A percentile compares a stretch with the other conserved stretches of the same genome.
Evolutionary conservation across 176 grass and related monocot genomes (phyloP).

Genomic region (Tillandsia leiboldiana): DNA sequence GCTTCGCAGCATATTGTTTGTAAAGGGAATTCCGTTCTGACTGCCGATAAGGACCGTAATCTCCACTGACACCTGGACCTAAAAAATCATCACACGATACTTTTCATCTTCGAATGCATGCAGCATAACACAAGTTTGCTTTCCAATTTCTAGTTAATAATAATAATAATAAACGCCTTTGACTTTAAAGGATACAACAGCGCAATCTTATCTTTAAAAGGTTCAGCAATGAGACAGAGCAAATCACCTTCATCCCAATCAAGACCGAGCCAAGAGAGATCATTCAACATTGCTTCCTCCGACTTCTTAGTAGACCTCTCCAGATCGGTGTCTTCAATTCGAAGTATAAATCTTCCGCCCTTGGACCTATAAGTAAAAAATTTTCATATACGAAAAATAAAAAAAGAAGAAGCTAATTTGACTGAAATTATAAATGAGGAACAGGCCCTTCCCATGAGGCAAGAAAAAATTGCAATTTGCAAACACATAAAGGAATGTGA

Average conservation of each 20-base stretch:
- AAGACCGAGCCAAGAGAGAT: constrained; percentile 87
- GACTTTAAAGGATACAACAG: background rate
- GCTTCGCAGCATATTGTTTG: constrained; percentile 69
- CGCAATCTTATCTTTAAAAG: background rate
- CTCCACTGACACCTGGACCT: constrained; percentile 71
- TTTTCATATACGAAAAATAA: background rate
- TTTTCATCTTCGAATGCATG: background rate
- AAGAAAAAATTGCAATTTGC: too few species aligned
- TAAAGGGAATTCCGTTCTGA: constrained; percentile 82
- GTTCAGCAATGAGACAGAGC: background rate
- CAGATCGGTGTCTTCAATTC: constrained; percentile 86
- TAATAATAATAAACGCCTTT: background rate
- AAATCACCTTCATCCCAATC: constrained; percentile 85
- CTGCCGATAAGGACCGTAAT: constrained; percentile 84
- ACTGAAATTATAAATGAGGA: background rate
- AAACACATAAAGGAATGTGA: too few species aligned
- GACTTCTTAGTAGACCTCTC: constrained; percentile 78
- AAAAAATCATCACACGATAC: background rate
- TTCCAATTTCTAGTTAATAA: too few species aligned
- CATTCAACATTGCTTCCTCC: constrained; percentile 75
- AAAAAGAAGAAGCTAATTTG: background rate
- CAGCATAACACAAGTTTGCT: background rate
- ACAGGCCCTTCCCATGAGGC: too few species aligned
- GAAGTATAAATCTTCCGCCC: constrained; percentile 64
- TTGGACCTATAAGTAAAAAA: constrained; percentile 28